Conservation (phyloP, 768 basidiomycete species). For the Fibroporia radiculosa region DNA sequence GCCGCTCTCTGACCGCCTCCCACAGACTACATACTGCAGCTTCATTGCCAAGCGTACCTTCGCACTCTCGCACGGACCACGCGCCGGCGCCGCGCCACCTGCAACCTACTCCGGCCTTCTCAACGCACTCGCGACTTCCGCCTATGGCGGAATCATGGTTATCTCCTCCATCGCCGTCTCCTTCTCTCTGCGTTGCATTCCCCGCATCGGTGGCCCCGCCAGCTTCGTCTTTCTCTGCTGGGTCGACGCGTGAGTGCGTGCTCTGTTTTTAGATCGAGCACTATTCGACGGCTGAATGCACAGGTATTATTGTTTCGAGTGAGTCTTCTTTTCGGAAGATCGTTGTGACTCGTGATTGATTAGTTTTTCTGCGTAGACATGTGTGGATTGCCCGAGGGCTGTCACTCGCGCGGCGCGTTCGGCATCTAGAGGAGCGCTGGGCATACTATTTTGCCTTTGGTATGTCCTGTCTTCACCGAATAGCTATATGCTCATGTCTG, state of each 20-base stretch:
- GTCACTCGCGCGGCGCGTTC: constrained; percentile 58
- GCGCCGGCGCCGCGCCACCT: constrained; percentile 41
- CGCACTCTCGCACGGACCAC: constrained; percentile 60
- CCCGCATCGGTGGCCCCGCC: constrained; percentile 50
- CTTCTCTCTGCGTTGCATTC: constrained; percentile 54
- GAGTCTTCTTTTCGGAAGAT: constrained; percentile 20
- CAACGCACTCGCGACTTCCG: constrained; percentile 68
- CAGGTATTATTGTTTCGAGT: constrained; percentile 92
- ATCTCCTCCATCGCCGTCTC: constrained; percentile 67
- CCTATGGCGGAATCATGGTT: constrained; percentile 78
- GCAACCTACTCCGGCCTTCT: constrained; percentile 64
- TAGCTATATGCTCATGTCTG: constrained; percentile 1
- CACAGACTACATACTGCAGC: constrained; percentile 70
- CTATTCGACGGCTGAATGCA: constrained; percentile 3
- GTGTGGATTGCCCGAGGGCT: constrained; percentile 72
- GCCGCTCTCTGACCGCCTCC: constrained; percentile 8
- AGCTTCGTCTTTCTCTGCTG: constrained; percentile 77
- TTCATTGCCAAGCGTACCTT: constrained; percentile 71
- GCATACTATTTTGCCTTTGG: constrained; percentile 85
- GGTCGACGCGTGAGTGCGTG: constrained; percentile 70
- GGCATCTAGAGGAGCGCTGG: constrained; percentile 84
- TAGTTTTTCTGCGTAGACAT: constrained; percentile 37
- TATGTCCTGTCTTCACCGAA: constrained; percentile 16
- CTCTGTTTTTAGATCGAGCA: neutral
- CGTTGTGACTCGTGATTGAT: constrained; percentile 11